Base-by-base conservation (phyloP, 176 grass and related monocot genomes). In the Rhipidocladum racemiflorum region DNA sequence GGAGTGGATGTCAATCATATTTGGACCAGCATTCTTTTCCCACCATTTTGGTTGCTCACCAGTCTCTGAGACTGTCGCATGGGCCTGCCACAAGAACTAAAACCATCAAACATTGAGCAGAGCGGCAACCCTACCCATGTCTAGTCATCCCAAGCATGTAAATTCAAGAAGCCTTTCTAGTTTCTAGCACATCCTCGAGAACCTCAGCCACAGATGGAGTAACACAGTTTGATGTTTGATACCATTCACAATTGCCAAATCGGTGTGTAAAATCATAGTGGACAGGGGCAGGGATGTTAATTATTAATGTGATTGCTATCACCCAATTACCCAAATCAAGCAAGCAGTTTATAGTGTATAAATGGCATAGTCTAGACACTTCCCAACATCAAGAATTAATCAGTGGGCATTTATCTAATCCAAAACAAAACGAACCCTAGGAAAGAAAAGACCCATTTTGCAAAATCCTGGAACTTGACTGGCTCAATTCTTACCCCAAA, bases 1-100 rank as follows among this genome's bases (percentile, higher is more conserved):
- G n/a, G 96, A 95, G 63, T 93, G 92, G 53, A 99, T 87, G 61
- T 99, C 92, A 45, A 99, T 83, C 96, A 99, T 99, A 73, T 99
- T 95, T 25, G 57, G 83, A 39, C 82, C 77, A n/a, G 89, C 92
- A 86, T 93, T 93, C 68, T 65, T 93, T 79, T 99, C 92, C 96
- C 96, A 99, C 96, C 92, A 99, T 82, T 99, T 91, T 1, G 91
- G 94, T 61, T 84, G 83, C 62, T 87, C 93, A 1, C 48, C 63
- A 13, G 61, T 88, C 78, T 86, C 74, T 32, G 64, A 29, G 28
- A 77, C 65, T 25, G 46, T 68, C 2, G 87, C 92, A 76, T 88
- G 80, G 18, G 70, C 79, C 96, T 99, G 64, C 43, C 75, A 78
- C 12, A 50, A 88, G 42, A 74, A 86, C 48, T 65, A 82, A 83